phyloP scores from a whole-genome alignment of 2,329 filamentous ascomycete genomes.

The Xylariaceae sp. region DNA sequence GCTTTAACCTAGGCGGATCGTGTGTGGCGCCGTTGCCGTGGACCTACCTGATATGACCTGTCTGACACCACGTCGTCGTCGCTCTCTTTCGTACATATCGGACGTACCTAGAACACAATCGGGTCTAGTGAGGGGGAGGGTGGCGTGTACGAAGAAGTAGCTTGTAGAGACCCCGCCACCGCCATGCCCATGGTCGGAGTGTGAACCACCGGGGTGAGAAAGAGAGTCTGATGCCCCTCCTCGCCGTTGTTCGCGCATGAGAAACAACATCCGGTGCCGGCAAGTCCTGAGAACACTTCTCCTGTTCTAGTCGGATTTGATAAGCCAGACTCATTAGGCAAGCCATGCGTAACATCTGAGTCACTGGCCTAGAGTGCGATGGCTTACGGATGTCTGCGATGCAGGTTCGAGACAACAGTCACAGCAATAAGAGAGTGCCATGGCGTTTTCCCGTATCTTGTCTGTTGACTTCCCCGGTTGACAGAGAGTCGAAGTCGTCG shows the following conservation, averaged over 20 bases:
- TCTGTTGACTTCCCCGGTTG: not conserved
- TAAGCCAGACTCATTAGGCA: too few relatives aligned
- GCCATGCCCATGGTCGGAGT: not conserved
- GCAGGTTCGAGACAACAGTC: not conserved
- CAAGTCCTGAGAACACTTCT: too few relatives aligned
- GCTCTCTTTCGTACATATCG: not conserved
- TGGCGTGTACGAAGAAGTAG: not conserved
- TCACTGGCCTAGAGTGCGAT: not conserved
- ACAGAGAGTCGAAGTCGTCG: not conserved
- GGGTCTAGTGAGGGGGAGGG: not conserved
- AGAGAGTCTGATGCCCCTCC: too few relatives aligned
- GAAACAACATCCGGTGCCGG: too few relatives aligned
- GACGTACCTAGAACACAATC: not conserved
- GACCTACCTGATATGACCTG: not conserved
- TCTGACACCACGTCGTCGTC: not conserved
- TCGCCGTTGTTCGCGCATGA: too few relatives aligned
- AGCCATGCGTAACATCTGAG: not conserved
- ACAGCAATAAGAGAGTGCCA: not conserved
- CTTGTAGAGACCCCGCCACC: not conserved
- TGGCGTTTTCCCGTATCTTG: not conserved
- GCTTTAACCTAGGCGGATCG: not conserved
- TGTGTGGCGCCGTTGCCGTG: slow-evolving; percentile 5
- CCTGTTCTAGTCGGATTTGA: too few relatives aligned
- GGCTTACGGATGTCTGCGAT: not conserved
- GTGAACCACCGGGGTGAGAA: too few relatives aligned